phyloP scores from a whole-genome alignment of 1,139 yeast species.

The Yamadazyma blattariae region DNA sequence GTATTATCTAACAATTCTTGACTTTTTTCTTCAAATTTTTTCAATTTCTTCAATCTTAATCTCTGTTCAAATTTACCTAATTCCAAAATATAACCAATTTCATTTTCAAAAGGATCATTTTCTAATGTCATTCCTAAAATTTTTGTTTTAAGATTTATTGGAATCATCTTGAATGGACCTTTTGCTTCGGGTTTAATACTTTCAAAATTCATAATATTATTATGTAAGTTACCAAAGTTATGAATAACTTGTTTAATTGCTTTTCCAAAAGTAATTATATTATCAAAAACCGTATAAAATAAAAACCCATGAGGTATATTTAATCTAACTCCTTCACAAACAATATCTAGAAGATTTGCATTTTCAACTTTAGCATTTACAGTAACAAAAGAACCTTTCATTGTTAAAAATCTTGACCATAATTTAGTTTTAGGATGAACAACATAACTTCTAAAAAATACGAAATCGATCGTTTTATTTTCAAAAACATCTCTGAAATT shows the following conservation, averaged over 20 bases:
- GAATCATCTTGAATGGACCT: conserved; percentile 29
- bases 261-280: conserved; percentile 58
- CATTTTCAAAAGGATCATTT: conserved; percentile 43
- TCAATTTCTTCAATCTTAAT: conserved; percentile 27
- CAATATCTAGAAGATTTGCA: conserved; percentile 17
- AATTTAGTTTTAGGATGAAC: conserved; percentile 51
- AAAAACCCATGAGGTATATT: conserved; percentile 61
- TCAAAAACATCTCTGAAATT: conserved; percentile 26
- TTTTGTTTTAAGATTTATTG: conserved; percentile 27
- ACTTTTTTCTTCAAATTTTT: conserved; percentile 29
- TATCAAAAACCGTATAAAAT: conserved; percentile 66
- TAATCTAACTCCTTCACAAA: conserved; percentile 28
- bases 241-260: conserved; percentile 52
- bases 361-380: conserved; percentile 16
- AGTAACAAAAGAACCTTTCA: conserved; percentile 24
- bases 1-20: conserved; percentile 15
- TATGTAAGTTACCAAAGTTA: conserved; percentile 45
- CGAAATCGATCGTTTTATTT: conserved; percentile 28
- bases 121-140: conserved; percentile 38
- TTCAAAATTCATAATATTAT: conserved; percentile 36
- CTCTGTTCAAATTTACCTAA: conserved; percentile 38
- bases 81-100: conserved; percentile 36
- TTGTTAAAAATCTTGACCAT: conserved; percentile 41
- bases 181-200: conserved; percentile 33
- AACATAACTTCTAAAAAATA: conserved; percentile 47